Conservation (phyloP, 108 stramenopile species). For the Cyclostephanos invisitatus region DNA sequence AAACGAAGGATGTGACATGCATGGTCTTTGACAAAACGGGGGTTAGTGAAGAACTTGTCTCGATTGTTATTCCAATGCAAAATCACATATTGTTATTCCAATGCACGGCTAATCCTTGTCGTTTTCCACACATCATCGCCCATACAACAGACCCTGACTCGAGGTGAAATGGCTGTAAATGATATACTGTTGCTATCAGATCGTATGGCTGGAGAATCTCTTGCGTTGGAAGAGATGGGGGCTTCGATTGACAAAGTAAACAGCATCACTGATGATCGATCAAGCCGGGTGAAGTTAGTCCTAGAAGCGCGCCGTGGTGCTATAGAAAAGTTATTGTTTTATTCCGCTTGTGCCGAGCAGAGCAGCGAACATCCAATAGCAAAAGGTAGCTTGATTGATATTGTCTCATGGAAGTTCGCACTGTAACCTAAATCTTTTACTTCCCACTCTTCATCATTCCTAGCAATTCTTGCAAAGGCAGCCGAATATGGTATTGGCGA, state of each 20-base stretch:
- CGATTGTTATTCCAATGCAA: not conserved
- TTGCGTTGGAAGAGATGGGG: not conserved
- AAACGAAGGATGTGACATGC: conserved; percentile 54
- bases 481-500: conserved; percentile 42
- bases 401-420: not conserved
- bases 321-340: conserved; percentile 46
- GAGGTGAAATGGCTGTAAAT: conserved; percentile 40
- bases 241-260: conserved; percentile 1
- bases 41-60: conserved; percentile 50
- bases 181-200: conserved; percentile 47
- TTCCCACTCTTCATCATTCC: conserved; percentile 1
- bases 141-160: conserved; percentile 23
- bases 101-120: conserved; percentile 35
- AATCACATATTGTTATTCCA: too few species aligned
- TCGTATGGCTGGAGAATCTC: conserved; percentile 7
- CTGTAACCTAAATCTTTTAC: not conserved
- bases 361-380: conserved; percentile 67
- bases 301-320: conserved; percentile 31
- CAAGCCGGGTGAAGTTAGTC: conserved; percentile 6
- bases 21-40: conserved; percentile 95
- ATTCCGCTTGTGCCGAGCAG: conserved; percentile 60
- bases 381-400: conserved; percentile 27
- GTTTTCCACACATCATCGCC: too few species aligned
- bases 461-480: conserved; percentile 47
- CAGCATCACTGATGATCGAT: not conserved